Base-by-base conservation (phyloP, 2,329 filamentous ascomycete species). In the Phaeomoniella chlamydospora region DNA sequence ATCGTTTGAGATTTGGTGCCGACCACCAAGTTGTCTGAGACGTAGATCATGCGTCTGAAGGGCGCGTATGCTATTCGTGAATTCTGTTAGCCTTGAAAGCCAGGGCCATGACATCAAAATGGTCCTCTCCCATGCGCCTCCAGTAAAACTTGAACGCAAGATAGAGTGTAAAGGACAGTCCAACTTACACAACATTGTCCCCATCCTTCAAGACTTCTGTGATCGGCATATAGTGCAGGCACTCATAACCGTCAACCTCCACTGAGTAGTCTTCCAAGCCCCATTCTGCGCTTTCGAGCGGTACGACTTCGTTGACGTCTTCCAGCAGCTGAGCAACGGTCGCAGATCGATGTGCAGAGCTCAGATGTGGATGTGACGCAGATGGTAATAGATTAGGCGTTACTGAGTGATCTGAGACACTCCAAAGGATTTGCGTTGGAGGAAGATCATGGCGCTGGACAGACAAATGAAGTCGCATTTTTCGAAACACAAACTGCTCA, bases 241-340 rank as follows among this genome's bases (percentile, higher is more conserved):
- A 90, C 58, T 96, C 88, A 45, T 83, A 94, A 32, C 72, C 75
- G 13, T 58, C 62, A 3, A 94, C 67, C 56, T 92, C 82, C 18
- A 94, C 83, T 5, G 72, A 72, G 55, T 96, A 96, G 53, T 94
- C 84, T 49, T 94, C 87, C 3, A 94, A 60, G 0, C 84, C 85
- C 84, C 85, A 94, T 33, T 55, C 57, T 29, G 68, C 68, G 38
- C 77, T 76, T 59, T 94, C 86, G 0, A 96, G 72, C 0, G 87
- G 86, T 2, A 94, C 64, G 12, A 81, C 68, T 31, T 82, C 73
- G 56, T 92, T 87, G 45, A 94, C 66, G 41, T 84, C 72, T 43
- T 81, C 74, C 26, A 94, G 65, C 2, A 94, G 70, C 45, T 80
- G 74, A 18, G 81, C 71, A 41, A 94, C 68, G 2, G 84, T 93